Conservation (phyloP, 495 filamentous ascomycete species). For the Annulohypoxylon bovei region DNA sequence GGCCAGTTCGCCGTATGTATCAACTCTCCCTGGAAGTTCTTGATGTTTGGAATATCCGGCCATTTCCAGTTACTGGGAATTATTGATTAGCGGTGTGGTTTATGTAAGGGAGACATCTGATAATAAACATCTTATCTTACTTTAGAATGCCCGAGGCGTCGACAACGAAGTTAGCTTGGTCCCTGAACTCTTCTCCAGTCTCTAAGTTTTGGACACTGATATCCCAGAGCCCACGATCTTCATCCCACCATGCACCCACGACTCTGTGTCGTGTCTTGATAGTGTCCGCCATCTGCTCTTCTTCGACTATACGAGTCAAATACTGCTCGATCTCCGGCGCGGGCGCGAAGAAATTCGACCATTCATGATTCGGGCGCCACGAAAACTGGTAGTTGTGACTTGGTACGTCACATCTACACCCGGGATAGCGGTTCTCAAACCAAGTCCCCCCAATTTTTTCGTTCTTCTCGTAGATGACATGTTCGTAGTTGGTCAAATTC, state of each 20-base stretch:
- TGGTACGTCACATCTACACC: slow-evolving; percentile 65
- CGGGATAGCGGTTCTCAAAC: slow-evolving; percentile 68
- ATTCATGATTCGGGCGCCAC: slow-evolving; percentile 66
- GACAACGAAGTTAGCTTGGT: slow-evolving; percentile 66
- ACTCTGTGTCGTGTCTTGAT: slow-evolving; percentile 57
- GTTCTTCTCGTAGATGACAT: slow-evolving; percentile 84
- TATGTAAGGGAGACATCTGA: background rate
- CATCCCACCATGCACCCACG: slow-evolving; percentile 53
- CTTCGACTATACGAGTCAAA: slow-evolving; percentile 62
- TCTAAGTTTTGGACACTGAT: slow-evolving; percentile 59
- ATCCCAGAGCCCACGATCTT: slow-evolving; percentile 59
- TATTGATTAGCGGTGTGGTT: slow-evolving; percentile 34
- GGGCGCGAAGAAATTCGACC: slow-evolving; percentile 67
- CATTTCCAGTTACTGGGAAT: slow-evolving; percentile 67
- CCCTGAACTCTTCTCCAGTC: slow-evolving; percentile 53
- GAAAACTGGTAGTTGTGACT: slow-evolving; percentile 66
- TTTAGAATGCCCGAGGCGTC: slow-evolving; percentile 69
- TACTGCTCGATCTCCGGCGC: slow-evolving; percentile 69
- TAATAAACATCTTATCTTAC: slow-evolving; percentile 44
- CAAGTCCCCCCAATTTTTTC: slow-evolving; percentile 69
- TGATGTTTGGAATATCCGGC: slow-evolving; percentile 63
- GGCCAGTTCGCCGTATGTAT: slow-evolving; percentile 72
- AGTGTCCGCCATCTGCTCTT: slow-evolving; percentile 63
- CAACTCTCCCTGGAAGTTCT: slow-evolving; percentile 60
- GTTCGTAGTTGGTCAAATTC: slow-evolving; percentile 59